phyloP scores from a whole-genome alignment of 2,329 filamentous ascomycete species.

The Fusarium stilboides region DNA sequence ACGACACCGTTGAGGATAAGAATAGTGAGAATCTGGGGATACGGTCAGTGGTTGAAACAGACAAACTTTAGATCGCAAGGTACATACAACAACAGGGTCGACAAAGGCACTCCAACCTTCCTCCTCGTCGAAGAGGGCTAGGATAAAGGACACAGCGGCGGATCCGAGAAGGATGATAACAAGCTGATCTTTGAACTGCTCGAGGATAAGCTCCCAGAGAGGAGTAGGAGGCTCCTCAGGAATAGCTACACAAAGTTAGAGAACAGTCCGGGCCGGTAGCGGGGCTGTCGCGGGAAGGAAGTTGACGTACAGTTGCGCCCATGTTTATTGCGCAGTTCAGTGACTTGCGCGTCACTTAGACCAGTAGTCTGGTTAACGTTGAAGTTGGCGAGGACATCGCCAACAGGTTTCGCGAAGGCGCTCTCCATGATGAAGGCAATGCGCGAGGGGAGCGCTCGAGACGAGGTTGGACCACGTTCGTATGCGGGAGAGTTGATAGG shows the following conservation, averaged over 20 bases:
- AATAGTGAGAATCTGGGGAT: constrained; percentile 88
- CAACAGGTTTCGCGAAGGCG: constrained; percentile 72
- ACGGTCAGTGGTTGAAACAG: constrained; percentile 24
- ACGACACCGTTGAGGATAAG: constrained; percentile 97
- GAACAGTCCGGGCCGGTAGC: constrained; percentile 11
- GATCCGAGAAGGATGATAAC: constrained; percentile 95
- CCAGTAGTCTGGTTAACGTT: constrained; percentile 69
- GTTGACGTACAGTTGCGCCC: constrained; percentile 74
- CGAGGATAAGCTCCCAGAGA: constrained; percentile 94
- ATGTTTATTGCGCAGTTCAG: constrained; percentile 69
- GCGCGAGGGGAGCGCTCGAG: constrained; percentile 43
- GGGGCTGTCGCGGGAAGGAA: constrained; percentile 26
- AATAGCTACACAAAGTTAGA: constrained; percentile 62
- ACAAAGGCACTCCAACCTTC: constrained; percentile 98
- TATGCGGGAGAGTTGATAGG: constrained; percentile 14
- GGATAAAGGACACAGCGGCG: constrained; percentile 91
- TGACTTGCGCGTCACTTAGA: constrained; percentile 72
- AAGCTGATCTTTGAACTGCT: constrained; percentile 99
- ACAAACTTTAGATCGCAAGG: constrained; percentile 1
- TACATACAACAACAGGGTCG: constrained; percentile 90
- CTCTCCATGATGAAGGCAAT: constrained; percentile 68
- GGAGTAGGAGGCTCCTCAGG: constrained; percentile 95
- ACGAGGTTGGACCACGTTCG: constrained; percentile 27
- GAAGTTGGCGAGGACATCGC: constrained; percentile 73
- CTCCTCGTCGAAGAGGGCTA: constrained; percentile 93